Evolutionary conservation across 176 grass and related monocot species (phyloP).

Genomic region (Tillandsia leiboldiana): DNA sequence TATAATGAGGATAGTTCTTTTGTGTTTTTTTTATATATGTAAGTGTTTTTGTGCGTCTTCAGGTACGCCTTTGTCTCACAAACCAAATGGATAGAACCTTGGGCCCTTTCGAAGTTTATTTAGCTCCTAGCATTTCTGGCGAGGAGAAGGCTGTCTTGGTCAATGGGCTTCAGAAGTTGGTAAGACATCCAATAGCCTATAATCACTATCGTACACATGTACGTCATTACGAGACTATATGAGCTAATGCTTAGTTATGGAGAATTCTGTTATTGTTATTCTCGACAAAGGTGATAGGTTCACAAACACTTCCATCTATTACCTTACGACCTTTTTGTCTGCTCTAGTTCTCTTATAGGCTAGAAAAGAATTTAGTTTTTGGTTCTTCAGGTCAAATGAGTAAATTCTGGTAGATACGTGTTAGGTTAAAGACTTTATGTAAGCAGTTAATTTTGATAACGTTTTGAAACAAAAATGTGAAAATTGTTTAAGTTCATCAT

Average conservation of each 20-base stretch:
- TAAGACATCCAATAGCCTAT: slow-evolving; percentile 20
- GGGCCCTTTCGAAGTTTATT: slow-evolving; percentile 92
- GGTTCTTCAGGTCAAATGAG: too few species aligned
- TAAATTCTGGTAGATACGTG: too few species aligned
- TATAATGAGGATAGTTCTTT: neutral
- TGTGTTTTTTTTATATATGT: neutral
- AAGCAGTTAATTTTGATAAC: too few species aligned
- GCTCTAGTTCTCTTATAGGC: too few species aligned
- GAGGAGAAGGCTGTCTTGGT: slow-evolving; percentile 67
- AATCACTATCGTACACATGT: neutral
- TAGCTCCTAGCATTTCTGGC: slow-evolving; percentile 41
- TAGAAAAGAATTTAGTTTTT: too few species aligned
- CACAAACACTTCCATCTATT: too few species aligned
- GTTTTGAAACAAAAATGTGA: too few species aligned
- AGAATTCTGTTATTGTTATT: neutral
- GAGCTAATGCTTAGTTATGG: neutral
- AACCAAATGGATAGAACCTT: slow-evolving; percentile 84
- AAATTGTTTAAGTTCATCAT: too few species aligned
- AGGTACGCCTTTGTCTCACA: slow-evolving; percentile 78
- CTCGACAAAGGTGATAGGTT: neutral
- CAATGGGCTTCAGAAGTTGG: slow-evolving; percentile 93
- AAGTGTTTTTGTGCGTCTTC: neutral
- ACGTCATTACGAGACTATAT: neutral
- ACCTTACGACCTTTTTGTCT: too few species aligned
- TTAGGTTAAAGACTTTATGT: too few species aligned